phyloP scores from a whole-genome alignment of 768 basidiomycete genomes.

The Nidularia sp. region DNA sequence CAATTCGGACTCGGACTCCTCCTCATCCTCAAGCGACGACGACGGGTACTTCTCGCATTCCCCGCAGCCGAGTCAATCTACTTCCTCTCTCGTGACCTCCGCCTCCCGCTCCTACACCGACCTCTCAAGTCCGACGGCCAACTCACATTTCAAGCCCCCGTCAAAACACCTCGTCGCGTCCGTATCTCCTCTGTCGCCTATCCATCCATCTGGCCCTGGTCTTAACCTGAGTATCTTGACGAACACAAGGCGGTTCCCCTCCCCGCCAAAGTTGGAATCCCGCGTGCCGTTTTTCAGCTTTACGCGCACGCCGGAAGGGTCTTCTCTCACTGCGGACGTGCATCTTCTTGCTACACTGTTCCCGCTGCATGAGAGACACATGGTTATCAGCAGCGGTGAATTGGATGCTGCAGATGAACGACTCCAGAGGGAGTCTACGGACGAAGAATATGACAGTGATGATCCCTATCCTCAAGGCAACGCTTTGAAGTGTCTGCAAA shows the following conservation, averaged over 20 bases:
- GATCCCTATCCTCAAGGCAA: conserved; percentile 26
- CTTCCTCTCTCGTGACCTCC: conserved; percentile 26
- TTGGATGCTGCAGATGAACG: conserved; percentile 53
- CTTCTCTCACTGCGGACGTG: conserved; percentile 72
- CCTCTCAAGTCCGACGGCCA: conserved; percentile 23
- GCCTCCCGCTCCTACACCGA: conserved; percentile 42
- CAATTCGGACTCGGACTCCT: conserved; percentile 6
- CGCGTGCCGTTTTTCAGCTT: conserved; percentile 78
- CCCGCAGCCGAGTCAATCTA: conserved; percentile 32
- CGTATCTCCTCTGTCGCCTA: conserved; percentile 23
- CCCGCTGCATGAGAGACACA: conserved; percentile 64
- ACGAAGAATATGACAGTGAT: conserved; percentile 32
- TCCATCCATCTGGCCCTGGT: conserved; percentile 1
- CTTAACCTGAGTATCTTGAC: conserved; percentile 4
- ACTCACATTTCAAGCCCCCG: conserved; percentile 24
- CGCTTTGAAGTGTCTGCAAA: conserved; percentile 65
- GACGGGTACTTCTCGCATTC: conserved; percentile 64
- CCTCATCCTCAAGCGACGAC: conserved; percentile 30
- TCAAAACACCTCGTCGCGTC: conserved; percentile 31
- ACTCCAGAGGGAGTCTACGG: conserved; percentile 24
- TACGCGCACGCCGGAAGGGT: conserved; percentile 72
- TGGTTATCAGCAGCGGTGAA: conserved; percentile 72
- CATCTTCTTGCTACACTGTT: conserved; percentile 66
- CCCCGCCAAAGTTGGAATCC: conserved; percentile 6
- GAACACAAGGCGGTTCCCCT: conserved; percentile 4